Evolutionary conservation across 2,329 filamentous ascomycete species (phyloP).

Genomic region (Periconia digitata): DNA sequence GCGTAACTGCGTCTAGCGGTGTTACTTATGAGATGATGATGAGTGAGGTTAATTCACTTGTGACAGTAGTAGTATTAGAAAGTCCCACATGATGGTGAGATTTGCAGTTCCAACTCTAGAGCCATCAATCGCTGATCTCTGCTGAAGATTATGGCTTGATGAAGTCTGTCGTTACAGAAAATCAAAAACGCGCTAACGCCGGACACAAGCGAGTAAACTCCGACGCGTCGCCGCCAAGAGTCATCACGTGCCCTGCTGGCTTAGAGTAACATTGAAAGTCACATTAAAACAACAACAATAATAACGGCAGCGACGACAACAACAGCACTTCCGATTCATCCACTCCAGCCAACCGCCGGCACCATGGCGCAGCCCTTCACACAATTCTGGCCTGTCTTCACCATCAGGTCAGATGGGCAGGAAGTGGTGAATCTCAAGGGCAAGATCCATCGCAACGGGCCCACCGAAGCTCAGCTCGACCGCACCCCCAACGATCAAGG

Average conservation of each 20-base stretch:
- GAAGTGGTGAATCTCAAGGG: slow-evolving; percentile 51
- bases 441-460: slow-evolving; percentile 55
- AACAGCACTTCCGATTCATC: background rate
- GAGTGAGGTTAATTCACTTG: too few relatives aligned
- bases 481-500: slow-evolving; percentile 56
- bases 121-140: too few relatives aligned
- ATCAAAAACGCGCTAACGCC: slow-evolving; percentile 1
- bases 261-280: too few relatives aligned
- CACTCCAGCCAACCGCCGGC: background rate
- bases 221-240: slow-evolving; percentile 4
- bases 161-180: background rate
- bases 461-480: slow-evolving; percentile 55
- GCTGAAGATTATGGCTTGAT: too few relatives aligned
- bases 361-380: slow-evolving; percentile 44
- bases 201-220: slow-evolving; percentile 7
- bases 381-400: slow-evolving; percentile 51
- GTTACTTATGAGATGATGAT: too few relatives aligned
- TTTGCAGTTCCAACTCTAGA: too few relatives aligned
- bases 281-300: too few relatives aligned
- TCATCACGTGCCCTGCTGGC: background rate
- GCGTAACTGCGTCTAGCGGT: too few relatives aligned
- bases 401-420: slow-evolving; percentile 53
- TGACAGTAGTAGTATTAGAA: too few relatives aligned
- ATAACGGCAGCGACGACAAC: too few relatives aligned
- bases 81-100: too few relatives aligned